phyloP scores from a whole-genome alignment of 169 alveolate species.

The Cryptosporidium viatorum region DNA sequence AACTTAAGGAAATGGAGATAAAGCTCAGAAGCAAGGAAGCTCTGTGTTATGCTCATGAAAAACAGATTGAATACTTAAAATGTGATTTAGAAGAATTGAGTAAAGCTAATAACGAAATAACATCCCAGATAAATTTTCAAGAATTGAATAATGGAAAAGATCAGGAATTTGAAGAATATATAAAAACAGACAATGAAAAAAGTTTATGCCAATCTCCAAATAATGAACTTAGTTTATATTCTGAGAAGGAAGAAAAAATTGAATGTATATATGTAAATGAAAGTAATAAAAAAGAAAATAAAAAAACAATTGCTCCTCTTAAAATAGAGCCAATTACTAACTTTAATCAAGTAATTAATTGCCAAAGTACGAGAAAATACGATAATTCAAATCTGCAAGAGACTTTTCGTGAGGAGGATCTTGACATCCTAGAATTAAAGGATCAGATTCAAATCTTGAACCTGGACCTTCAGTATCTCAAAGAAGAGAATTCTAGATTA shows the following conservation, averaged over 20 bases:
- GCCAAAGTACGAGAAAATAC: background rate
- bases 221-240: background rate
- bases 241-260: background rate
- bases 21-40: conserved; percentile 13
- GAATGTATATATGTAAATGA: background rate
- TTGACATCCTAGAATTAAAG: conserved; percentile 23
- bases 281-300: background rate
- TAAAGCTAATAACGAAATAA: background rate
- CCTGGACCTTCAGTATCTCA: background rate
- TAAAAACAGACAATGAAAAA: background rate
- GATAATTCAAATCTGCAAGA: background rate
- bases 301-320: background rate
- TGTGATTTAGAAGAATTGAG: conserved; percentile 4
- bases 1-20: conserved; percentile 21
- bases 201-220: background rate
- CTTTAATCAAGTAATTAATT: background rate
- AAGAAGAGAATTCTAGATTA: conserved; percentile 43
- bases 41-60: conserved; percentile 38
- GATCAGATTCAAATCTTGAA: conserved; percentile 53
- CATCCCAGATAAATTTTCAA: background rate
- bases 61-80: conserved; percentile 4
- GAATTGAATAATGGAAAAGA: background rate
- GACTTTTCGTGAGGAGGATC: conserved; percentile 15
- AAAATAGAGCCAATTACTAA: conserved; percentile 6
- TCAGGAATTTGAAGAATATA: background rate